Percentiles rank a stretch among this genome's conserved stretches.
Evolutionary conservation across 1,139 yeast species (phyloP).

Genomic region (Hansenula lynferdii): DNA sequence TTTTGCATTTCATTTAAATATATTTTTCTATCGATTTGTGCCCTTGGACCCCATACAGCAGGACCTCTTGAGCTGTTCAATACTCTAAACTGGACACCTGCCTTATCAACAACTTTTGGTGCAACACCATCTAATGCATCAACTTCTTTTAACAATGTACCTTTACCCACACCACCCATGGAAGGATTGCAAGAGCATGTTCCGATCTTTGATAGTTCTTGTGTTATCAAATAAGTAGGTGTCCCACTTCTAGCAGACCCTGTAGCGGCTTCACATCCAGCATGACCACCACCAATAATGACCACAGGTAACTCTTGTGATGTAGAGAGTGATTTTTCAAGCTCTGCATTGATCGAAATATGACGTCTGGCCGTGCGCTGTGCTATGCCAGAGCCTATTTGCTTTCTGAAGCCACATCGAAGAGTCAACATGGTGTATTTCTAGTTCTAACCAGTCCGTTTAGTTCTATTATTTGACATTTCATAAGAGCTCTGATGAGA

Average conservation of each 20-base stretch:
- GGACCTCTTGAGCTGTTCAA: constrained; percentile 89
- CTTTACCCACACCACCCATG: constrained; percentile 98
- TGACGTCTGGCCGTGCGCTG: constrained; percentile 1
- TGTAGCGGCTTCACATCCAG: constrained; percentile 97
- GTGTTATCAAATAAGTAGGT: constrained; percentile 67
- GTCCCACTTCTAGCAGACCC: constrained; percentile 88
- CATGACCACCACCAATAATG: constrained; percentile 98
- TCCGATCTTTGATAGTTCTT: constrained; percentile 70
- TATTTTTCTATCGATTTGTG: constrained; percentile 85
- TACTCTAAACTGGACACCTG: constrained; percentile 90
- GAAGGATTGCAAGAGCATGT: constrained; percentile 97
- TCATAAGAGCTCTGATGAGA: too few relatives aligned
- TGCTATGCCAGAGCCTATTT: too few relatives aligned
- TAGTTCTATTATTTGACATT: too few relatives aligned
- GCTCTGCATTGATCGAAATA: constrained; percentile 33
- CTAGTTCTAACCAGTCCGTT: too few relatives aligned
- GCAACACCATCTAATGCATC: constrained; percentile 97
- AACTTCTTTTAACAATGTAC: constrained; percentile 84
- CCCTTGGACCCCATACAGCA: constrained; percentile 98
- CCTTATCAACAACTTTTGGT: constrained; percentile 76
- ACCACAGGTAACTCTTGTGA: constrained; percentile 60
- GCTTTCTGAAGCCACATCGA: neutral
- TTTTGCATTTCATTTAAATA: constrained; percentile 79
- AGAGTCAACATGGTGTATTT: neutral
- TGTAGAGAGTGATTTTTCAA: constrained; percentile 27